Evolutionary conservation across 139 green algal genomes (phyloP), one percentile per base, ranked within the genome.

Genomic region (Micractinium conductrix): DNA sequence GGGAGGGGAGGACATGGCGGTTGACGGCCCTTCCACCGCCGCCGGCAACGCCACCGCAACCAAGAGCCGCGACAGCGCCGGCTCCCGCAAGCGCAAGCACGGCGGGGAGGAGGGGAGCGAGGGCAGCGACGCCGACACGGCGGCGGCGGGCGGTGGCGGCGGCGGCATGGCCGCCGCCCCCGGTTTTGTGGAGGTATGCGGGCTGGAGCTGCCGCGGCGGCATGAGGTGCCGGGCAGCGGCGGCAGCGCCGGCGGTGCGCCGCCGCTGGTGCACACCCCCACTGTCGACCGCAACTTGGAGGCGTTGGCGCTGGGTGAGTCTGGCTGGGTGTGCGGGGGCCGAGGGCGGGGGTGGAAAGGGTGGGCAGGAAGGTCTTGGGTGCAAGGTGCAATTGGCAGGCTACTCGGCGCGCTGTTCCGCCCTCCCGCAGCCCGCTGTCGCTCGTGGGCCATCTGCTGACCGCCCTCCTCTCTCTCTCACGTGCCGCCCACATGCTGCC

Each of bases 231-330:
- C 33, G 24, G 2, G 68, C 68, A 28, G 14, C 73, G n/a, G 26
- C 38, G 70, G 22, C 78, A n/a, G 6, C 33, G 19, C 12, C 55
- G 1, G 58, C 14, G 60, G 30, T 1, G 33, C 5, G 30, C 80
- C 43, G 1, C 71, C 33, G 17, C 80, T 94, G 19, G 89, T 95
- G 28, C 62, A 37, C n/a, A 96, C 91, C 1, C 76, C 87, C 45
- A 88, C 86, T 2, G 79, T 92, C 30, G 78, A 81, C 24, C 70
- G 88, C 63, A 95, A 91, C 42, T 68, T 98, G 37, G 69, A 90
- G 45, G 86, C 94, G 0, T 89, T 91, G 22, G 95, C 93, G 26
- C 79, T 98, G 40, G 95, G 76, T 82, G 55, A 72, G 76, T 14
- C 53, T 22, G 53, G 48, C 48, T 58, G 48, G 21, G 14, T 28